Evolutionary conservation across 306 rosid species (phyloP), one percentile per base, ranked within the genome.

Genomic region (Phaseolus lunatus): DNA sequence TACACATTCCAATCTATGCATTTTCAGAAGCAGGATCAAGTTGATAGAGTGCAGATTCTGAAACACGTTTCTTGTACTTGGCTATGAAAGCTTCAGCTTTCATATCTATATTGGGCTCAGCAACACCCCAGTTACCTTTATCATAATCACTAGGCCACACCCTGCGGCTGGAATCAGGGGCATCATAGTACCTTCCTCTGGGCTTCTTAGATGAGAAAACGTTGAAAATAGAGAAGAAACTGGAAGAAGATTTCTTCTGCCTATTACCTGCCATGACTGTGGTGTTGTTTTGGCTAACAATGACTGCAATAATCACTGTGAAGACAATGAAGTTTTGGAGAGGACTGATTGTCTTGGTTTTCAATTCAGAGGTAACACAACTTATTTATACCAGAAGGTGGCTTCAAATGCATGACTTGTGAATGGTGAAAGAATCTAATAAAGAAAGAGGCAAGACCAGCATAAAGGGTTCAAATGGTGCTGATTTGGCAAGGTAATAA

Each of bases 131-230:
- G 9, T 61, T 79, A 12, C 64, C 88, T 69, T 49, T 73, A 67
- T 94, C 98, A 6, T 81, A 81, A 27, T 92, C 93, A 39, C 94
- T 94, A 0, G 79, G 90, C 89, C 88, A 89, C 2, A 84, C 84
- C 76, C 66, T 89, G 15, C 62, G 33, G 0, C 81, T 63, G 0
- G 61, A 73, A 3, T 86, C 88, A 44, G 78, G 15, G 14, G 72
- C 71, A 1, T 83, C 81, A 2, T 70, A 26, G 48, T 15, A 22
- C 2, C 76, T 69, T 49, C 65, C 81, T 75, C 86, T 74, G 10
- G 19, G 4, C 76, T 61, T 89, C 78, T 44, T 79, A 0, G 76
- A 59, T 57, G 76, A 70, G 82, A 94, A 89, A 66, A 87, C 0
- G 69, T 47, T 81, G 73, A 94, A 86, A 70, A 90, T 26, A 5